Percentiles rank a stretch among this genome's conserved stretches.
phyloP scores from a whole-genome alignment of 805 yeast species.

The Kodamaea kakaduensis region DNA sequence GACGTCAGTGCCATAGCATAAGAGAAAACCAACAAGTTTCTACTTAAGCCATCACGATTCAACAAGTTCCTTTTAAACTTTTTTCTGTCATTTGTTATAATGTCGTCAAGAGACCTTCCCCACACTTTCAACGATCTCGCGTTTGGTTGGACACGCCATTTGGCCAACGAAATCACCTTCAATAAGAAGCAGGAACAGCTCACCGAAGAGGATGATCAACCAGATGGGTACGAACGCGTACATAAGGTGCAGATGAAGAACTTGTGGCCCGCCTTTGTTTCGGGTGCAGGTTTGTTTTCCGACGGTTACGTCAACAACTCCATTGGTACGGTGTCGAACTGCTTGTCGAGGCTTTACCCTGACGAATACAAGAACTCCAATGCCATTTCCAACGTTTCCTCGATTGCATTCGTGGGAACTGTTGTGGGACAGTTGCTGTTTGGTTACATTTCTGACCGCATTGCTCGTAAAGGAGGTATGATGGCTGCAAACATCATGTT shows the following conservation, averaged over 20 bases:
- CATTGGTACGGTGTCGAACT: slow-evolving; percentile 70
- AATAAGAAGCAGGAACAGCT: slow-evolving; percentile 23
- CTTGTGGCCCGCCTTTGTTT: slow-evolving; percentile 33
- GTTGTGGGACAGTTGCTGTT: slow-evolving; percentile 81
- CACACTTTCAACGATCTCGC: slow-evolving; percentile 32
- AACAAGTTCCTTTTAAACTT: too few relatives aligned
- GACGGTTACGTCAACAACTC: slow-evolving; percentile 92
- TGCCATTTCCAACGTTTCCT: slow-evolving; percentile 76
- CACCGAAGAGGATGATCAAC: slow-evolving; percentile 14
- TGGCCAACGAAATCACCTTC: slow-evolving; percentile 41
- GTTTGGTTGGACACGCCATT: slow-evolving; percentile 41
- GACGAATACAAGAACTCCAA: slow-evolving; percentile 53
- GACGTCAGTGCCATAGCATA: too few relatives aligned
- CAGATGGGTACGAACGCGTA: slow-evolving; percentile 18
- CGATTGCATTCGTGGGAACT: slow-evolving; percentile 90
- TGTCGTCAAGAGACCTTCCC: slow-evolving; percentile 49
- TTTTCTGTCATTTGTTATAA: too few relatives aligned
- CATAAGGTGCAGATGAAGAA: slow-evolving; percentile 20
- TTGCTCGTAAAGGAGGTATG: slow-evolving; percentile 83
- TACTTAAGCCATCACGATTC: too few relatives aligned
- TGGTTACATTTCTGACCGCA: slow-evolving; percentile 76
- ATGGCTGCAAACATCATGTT: slow-evolving; percentile 68
- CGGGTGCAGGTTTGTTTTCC: slow-evolving; percentile 91
- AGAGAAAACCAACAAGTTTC: too few relatives aligned
- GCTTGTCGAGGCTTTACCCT: slow-evolving; percentile 66